These are phyloP conservation scores for Suillus clintonianus DNA, from an alignment of 768 basidiomycete species.

Conservation along the genomic window DNA sequence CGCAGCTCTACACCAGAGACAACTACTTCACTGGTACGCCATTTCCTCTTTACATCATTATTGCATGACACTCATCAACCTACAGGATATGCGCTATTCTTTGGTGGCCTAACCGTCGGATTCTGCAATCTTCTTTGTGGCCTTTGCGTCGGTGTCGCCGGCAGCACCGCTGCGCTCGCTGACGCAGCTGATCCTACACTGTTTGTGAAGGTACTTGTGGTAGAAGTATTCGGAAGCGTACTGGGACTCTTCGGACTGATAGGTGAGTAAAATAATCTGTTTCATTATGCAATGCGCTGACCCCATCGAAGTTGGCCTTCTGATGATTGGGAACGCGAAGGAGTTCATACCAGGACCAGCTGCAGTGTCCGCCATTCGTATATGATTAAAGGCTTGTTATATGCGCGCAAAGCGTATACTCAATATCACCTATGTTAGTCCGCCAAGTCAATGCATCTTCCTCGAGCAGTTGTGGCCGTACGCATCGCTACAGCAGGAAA, in stretches of 20 bases:
- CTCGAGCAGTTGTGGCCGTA: not conserved
- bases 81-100: conserved; percentile 89
- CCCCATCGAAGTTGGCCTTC: conserved; percentile 64
- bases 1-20: conserved; percentile 73
- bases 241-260: conserved; percentile 92
- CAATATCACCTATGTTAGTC: not conserved
- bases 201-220: conserved; percentile 95
- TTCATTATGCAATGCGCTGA: conserved; percentile 3
- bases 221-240: conserved; percentile 93
- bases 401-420: not conserved
- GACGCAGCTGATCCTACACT: conserved; percentile 94
- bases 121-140: conserved; percentile 94
- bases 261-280: conserved; percentile 50
- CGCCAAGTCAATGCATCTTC: not conserved
- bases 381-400: not conserved
- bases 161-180: conserved; percentile 91
- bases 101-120: conserved; percentile 95
- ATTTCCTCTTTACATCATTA: not conserved
- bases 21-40: conserved; percentile 89
- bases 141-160: conserved; percentile 90
- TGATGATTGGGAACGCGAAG: conserved; percentile 70
- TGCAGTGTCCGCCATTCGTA: conserved; percentile 5
- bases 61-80: not conserved
- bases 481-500: not conserved
- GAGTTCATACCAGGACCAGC: conserved; percentile 51